Conservation (phyloP, 371 early-diverging fungal genomes). For the Dinochytrium kinnereticum region DNA sequence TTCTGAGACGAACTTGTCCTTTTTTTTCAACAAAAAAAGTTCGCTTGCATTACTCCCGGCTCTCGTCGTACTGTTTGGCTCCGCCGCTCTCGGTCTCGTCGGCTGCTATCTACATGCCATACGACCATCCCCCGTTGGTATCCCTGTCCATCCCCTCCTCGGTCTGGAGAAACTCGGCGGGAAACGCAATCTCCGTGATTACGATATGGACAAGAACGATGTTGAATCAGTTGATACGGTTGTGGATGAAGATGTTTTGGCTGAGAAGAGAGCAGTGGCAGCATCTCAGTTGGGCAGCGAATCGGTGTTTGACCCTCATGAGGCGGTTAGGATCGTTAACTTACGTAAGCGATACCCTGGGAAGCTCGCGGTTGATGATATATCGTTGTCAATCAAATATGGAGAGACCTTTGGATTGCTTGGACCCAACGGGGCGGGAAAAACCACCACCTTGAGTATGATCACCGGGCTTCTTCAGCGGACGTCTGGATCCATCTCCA, state of each 20-base stretch:
- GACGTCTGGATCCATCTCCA: conserved; percentile 36
- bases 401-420: conserved; percentile 68
- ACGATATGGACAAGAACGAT: not conserved
- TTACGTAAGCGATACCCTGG: conserved; percentile 28
- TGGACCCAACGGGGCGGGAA: conserved; percentile 61
- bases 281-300: conserved; percentile 3
- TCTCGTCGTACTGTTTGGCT: conserved; percentile 12
- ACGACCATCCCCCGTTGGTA: conserved; percentile 32
- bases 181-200: not conserved
- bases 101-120: conserved; percentile 40
- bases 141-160: conserved; percentile 34
- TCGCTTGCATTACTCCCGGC: not conserved
- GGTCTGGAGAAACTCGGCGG: conserved; percentile 16
- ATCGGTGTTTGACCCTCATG: conserved; percentile 11
- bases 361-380: conserved; percentile 70
- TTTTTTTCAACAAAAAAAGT: not conserved
- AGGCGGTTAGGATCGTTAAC: conserved; percentile 28
- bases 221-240: not conserved
- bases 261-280: not conserved
- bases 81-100: conserved; percentile 11
- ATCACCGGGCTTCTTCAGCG: conserved; percentile 55
- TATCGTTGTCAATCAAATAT: conserved; percentile 65
- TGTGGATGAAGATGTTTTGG: conserved; percentile 3
- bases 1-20: not conserved
- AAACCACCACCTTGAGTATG: conserved; percentile 64